Base-by-base conservation (phyloP, 163 green algal species). In the Chlamydomonas reinhardtii region DNA sequence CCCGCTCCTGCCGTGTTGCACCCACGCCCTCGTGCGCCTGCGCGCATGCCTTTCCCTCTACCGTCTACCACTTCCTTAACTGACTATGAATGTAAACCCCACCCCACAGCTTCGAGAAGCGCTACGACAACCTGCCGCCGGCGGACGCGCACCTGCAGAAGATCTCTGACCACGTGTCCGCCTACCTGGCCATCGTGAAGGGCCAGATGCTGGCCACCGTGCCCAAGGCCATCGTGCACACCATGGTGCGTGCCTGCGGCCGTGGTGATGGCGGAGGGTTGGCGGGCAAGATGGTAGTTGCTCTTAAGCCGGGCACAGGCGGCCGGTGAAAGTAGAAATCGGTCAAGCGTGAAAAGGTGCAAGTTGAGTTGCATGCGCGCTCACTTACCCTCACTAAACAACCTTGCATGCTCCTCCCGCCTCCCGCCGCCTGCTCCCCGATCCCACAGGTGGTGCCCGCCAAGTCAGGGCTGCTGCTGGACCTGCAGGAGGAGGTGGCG, bases 201-300 rank as follows among this genome's bases (percentile, higher is more conserved):
- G 92, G 86, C 39, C 96, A 99, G 96, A 95, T 99, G 88, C 95
- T 96, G 83, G 95, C 97, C 78, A 98, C 96, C 29, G 93, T 99
- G 72, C 96, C 96, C 82, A 99, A 99, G 92, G 96, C 96, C 32
- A 95, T 98, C 74, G 96, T 99, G 76, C 96, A 98, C 90, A 97
- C 93, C 92, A 96, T 97, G 90, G 95, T 92, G 74, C 76, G 88
- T 39, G 37, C 12, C 39, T 48, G 70, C 22, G 70, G 19, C 34
- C 22, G 8, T 6, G 48, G 48, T 61, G 25, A 17, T 8, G 65
- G 65, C 2, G 4, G 29, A 14, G 29, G 65, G 9, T n/a, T 9
- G n/a, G 65, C 65, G 48, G 6, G 48, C 48, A 17, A 14, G 48
- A 14, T n/a, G n/a, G n/a, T n/a, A n/a, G n/a, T n/a, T n/a, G n/a